Base-by-base conservation (phyloP, 805 yeast species). In the Priceomyces castillae region DNA sequence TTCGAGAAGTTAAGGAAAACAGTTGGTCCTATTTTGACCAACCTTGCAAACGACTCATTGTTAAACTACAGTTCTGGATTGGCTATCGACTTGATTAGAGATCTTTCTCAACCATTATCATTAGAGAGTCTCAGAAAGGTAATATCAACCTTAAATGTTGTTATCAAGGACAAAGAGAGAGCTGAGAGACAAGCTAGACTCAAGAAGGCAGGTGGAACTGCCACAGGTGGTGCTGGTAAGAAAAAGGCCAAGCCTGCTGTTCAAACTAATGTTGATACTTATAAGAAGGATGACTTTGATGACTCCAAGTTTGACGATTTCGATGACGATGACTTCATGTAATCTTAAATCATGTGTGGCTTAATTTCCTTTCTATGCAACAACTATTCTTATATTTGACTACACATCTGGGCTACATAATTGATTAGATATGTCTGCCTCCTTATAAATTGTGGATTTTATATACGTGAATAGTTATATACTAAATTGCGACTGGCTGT, bases 181-280 rank as follows among this genome's bases (percentile, higher is more conserved):
- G 85, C 84, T 43, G 98, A 92, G 70, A 87, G 97, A 74, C 86
- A 80, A 57, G 89, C 86, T 19, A 82, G 97, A 64, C 70, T 86
- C 57, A 79, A 85, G 54, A 84, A 82, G 62, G 76, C 87, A 43
- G 92, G 94, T 49, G 94, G 92, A 51, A 86, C 95, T 20, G 80
- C 92, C 31, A 79, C 88, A 18, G 95, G 95, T 56, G 97, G 97
- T 62, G 94, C 95, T 30, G 95, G 96, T 67, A 90, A 90, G 78
- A 85, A 86, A 80, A 92, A 90, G 80, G 96, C 89, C 46, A 85
- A 86, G 67, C 84, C 87, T 44, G 67, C 81, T 44, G 84, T 88
- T 36, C 84, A 83, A 62, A 73, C 86, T 41, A 80, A 70, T 49
- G 68, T 67, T 39, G 64, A 79, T 39, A 61, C 67, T 3, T 76